Base-by-base conservation (phyloP, 2,329 filamentous ascomycete genomes). In the Pseudogymnoascus sp. region DNA sequence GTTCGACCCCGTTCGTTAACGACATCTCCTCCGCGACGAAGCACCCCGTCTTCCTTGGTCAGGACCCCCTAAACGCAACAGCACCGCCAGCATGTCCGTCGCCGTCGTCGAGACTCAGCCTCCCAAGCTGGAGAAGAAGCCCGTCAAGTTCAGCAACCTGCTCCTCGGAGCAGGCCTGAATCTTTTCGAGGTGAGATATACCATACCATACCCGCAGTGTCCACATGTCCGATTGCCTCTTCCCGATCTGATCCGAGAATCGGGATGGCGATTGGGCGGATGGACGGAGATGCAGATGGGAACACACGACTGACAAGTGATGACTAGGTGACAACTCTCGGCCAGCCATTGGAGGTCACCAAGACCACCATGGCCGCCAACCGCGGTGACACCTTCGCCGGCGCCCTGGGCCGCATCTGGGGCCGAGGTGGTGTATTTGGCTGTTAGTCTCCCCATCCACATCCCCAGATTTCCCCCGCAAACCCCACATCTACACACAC, bases 311-410 rank as follows among this genome's bases (percentile, higher is more conserved):
- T 64, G 44, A 67, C 61, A 19, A 28, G n/a, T n/a, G 62, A 63
- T 64, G 64, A 61, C 33, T 63, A 60, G 62, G 82, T 89, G 75
- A 85, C 82, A 68, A 83, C 82, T 65, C 77, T 83, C 69, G 80
- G 80, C 69, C 83, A 96, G 85, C 95, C 95, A 70, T 85, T 99
- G 78, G 95, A 99, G 84, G 95, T 99, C 79, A 85, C 90, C 83
- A 99, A 99, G 90, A 99, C 95, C 74, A 97, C 95, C 78, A 97
- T 99, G 91, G 95, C 95, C 74, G 95, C 95, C 71, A 95, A 99
- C 81, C 88, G 95, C 78, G 84, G 86, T 73, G 93, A 97, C 78
- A 87, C 86, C 78, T 95, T 99, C 80, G 82, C 82, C 69, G 83
- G 86, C 70, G 90, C 95, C 75, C 87, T 97, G 76, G 79, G 81